A percentile compares a stretch with the other conserved stretches of the same genome.
phyloP scores from a whole-genome alignment of 2,329 filamentous ascomycete genomes.

The Celoporthe dispersa region DNA sequence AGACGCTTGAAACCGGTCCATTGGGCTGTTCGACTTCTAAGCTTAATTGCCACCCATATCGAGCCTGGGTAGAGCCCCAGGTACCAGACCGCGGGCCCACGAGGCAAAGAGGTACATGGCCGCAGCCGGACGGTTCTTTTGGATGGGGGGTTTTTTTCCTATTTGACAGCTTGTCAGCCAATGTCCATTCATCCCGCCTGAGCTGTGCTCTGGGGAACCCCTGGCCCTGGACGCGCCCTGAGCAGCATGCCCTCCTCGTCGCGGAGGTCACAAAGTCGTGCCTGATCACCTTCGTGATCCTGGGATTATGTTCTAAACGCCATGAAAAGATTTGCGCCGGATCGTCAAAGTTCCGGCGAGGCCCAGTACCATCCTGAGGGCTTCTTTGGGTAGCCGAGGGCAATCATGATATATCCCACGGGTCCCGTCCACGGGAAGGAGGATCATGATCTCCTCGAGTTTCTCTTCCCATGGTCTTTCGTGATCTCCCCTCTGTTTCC shows the following conservation, averaged over 20 bases:
- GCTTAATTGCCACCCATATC: slow-evolving; percentile 9
- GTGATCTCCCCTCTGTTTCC: slow-evolving; percentile 17
- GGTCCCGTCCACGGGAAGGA: slow-evolving; percentile 16
- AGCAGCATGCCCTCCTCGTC: slow-evolving; percentile 7
- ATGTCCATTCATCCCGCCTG: slow-evolving; percentile 5
- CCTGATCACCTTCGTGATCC: slow-evolving; percentile 13
- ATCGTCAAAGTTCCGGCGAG: slow-evolving; percentile 22
- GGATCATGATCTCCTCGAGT: slow-evolving; percentile 28
- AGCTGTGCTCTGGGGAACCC: slow-evolving; percentile 6
- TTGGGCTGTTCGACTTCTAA: slow-evolving; percentile 21
- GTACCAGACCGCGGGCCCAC: neutral
- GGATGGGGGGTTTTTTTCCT: too few species aligned
- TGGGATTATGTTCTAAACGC: slow-evolving; percentile 12
- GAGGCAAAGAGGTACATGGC: neutral
- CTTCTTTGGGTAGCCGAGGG: neutral
- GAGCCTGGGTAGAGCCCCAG: neutral
- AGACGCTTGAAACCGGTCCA: slow-evolving; percentile 15
- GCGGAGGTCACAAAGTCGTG: slow-evolving; percentile 11
- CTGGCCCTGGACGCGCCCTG: slow-evolving; percentile 16
- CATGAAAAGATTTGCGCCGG: slow-evolving; percentile 18
- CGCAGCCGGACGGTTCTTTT: neutral
- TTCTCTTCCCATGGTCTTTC: slow-evolving; percentile 20
- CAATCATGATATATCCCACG: slow-evolving; percentile 19
- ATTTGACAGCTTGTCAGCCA: slow-evolving; percentile 22
- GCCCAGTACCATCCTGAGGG: neutral